Evolutionary conservation across 768 basidiomycete genomes (phyloP).

Genomic region (Mycena belliarum): DNA sequence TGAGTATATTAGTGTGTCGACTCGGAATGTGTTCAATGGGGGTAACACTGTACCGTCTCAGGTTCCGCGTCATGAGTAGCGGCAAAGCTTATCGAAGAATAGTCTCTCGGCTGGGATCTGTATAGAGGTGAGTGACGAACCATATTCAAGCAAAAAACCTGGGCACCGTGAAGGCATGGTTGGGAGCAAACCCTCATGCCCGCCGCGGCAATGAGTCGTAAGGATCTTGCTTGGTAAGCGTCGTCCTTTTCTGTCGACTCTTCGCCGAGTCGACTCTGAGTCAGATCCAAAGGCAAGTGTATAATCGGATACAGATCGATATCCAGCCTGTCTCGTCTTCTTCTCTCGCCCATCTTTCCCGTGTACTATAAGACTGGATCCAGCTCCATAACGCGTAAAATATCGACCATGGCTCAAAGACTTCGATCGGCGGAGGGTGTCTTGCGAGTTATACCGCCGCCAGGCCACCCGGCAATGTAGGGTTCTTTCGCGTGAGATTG

Average conservation of each 20-base stretch:
- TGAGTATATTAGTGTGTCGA: background rate
- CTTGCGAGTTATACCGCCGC: conserved; percentile 51
- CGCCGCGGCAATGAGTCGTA: background rate
- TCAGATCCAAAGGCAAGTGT: background rate
- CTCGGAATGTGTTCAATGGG: background rate
- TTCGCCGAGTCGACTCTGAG: too few species aligned
- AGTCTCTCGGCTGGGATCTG: background rate
- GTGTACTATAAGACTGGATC: conserved; percentile 22
- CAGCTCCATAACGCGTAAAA: conserved; percentile 31
- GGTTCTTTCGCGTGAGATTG: conserved; percentile 22
- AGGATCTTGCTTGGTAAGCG: background rate
- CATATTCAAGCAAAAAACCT: background rate
- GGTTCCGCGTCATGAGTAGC: background rate
- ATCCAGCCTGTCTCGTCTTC: conserved; percentile 19
- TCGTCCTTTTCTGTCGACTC: too few species aligned
- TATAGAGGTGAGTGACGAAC: background rate
- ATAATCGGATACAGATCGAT: conserved; percentile 20
- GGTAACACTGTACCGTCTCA: background rate
- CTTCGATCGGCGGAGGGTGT: conserved; percentile 53
- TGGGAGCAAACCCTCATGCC: too few species aligned
- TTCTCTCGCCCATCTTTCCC: conserved; percentile 4
- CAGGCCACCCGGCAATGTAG: conserved; percentile 54
- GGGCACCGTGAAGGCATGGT: conserved; percentile 2
- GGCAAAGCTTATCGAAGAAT: background rate
- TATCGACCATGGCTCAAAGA: conserved; percentile 49